phyloP scores from a whole-genome alignment of 352 stramenopile species.

The Pythium inflatum region DNA sequence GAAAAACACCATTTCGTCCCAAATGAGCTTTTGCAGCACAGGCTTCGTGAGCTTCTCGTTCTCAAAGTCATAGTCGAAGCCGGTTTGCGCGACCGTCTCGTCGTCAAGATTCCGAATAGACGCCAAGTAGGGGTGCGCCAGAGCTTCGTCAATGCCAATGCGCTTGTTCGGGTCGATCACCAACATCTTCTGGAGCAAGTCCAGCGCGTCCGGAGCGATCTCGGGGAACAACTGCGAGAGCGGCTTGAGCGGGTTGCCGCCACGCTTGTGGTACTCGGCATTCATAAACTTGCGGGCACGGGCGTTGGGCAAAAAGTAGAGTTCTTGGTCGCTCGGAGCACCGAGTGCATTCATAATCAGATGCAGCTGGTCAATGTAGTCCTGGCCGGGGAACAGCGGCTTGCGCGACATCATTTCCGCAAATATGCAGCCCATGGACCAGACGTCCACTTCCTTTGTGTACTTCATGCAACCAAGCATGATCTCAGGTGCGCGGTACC shows the following conservation, averaged over 20 bases:
- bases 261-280: constrained; percentile 76
- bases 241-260: constrained; percentile 63
- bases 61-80: constrained; percentile 89
- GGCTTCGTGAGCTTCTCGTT: constrained; percentile 86
- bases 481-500: constrained; percentile 71
- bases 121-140: constrained; percentile 88
- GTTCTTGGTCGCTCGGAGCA: constrained; percentile 91
- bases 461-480: constrained; percentile 90
- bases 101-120: constrained; percentile 90
- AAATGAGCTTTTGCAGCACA: constrained; percentile 83
- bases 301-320: constrained; percentile 97
- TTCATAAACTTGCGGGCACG: constrained; percentile 86
- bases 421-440: constrained; percentile 99
- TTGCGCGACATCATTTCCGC: constrained; percentile 98
- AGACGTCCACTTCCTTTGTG: constrained; percentile 90
- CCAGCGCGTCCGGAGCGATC: constrained; percentile 63
- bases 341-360: constrained; percentile 97
- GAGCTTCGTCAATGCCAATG: constrained; percentile 90
- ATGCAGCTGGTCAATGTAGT: constrained; percentile 96
- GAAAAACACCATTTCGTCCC: constrained; percentile 83
- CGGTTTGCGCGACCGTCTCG: constrained; percentile 76
- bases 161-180: constrained; percentile 92
- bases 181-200: constrained; percentile 93
- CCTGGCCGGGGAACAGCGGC: constrained; percentile 96
- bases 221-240: constrained; percentile 78